Conservation (phyloP, 768 basidiomycete species). For the Cystobasidium ongulense region DNA sequence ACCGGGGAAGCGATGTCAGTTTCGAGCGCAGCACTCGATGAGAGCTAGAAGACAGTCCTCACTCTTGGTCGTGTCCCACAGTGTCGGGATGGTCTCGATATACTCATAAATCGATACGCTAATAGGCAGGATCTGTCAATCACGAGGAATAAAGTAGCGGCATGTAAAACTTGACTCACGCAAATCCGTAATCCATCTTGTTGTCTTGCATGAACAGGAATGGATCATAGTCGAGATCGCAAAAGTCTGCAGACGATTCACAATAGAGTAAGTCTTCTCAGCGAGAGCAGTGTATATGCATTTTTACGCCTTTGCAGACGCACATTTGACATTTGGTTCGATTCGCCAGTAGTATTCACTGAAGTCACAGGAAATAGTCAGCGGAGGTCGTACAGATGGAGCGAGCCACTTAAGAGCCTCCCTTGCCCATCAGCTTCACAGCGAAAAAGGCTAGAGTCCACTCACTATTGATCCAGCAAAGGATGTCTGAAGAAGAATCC, state of each 20-base stretch:
- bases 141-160: background rate
- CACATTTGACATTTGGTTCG: slow-evolving; percentile 64
- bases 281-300: slow-evolving; percentile 33
- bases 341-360: slow-evolving; percentile 74
- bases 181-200: slow-evolving; percentile 70
- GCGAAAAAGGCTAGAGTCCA: slow-evolving; percentile 47
- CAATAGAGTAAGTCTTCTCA: background rate
- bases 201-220: slow-evolving; percentile 72
- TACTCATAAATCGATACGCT: slow-evolving; percentile 72
- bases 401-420: too few species aligned
- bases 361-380: background rate
- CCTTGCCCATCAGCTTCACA: background rate
- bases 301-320: slow-evolving; percentile 50
- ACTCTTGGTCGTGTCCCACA: slow-evolving; percentile 62
- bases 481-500: slow-evolving; percentile 57
- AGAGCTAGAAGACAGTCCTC: slow-evolving; percentile 52
- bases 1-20: background rate
- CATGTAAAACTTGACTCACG: background rate
- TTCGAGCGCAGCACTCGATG: background rate
- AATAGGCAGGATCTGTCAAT: slow-evolving; percentile 47
- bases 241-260: slow-evolving; percentile 10
- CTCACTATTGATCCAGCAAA: slow-evolving; percentile 41
- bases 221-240: slow-evolving; percentile 53
- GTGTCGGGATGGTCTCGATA: slow-evolving; percentile 65
- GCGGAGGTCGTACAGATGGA: slow-evolving; percentile 38